A percentile compares a stretch with the other conserved stretches of the same genome.
Evolutionary conservation across 2,329 filamentous ascomycete genomes (phyloP).

Genomic region (Ophiocordyceps camponoti-saundersi): DNA sequence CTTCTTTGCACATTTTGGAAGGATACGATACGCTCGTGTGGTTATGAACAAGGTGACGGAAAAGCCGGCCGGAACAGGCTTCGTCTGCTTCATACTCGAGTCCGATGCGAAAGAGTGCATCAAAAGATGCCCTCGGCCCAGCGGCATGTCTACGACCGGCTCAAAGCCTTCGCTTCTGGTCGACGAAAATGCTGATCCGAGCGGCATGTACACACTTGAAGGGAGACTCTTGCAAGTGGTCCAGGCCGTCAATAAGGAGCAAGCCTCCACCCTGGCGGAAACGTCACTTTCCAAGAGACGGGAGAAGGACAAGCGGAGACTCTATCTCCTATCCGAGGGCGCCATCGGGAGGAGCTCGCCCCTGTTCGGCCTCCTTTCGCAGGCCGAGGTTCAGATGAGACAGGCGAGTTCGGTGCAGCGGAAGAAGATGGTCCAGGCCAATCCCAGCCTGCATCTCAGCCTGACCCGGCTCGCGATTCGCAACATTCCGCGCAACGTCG

Average conservation of each 20-base stretch:
- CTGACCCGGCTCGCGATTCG: conserved; percentile 81
- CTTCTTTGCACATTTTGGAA: conserved; percentile 79
- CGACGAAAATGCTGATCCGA: conserved; percentile 65
- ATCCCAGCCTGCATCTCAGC: conserved; percentile 76
- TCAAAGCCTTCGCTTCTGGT: conserved; percentile 72
- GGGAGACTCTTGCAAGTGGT: conserved; percentile 74
- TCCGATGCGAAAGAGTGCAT: conserved; percentile 65
- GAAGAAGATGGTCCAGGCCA: conserved; percentile 77
- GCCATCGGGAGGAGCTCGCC: conserved; percentile 62
- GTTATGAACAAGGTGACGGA: conserved; percentile 78
- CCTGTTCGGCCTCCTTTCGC: conserved; percentile 58
- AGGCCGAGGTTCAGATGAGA: conserved; percentile 71
- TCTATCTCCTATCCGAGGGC: conserved; percentile 80
- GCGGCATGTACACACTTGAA: conserved; percentile 77
- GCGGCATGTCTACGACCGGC: conserved; percentile 22
- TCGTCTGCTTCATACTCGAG: conserved; percentile 76
- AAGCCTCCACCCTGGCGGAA: conserved; percentile 61
- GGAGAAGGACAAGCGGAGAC: conserved; percentile 75
- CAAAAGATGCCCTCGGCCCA: conserved; percentile 49
- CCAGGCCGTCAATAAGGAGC: conserved; percentile 67
- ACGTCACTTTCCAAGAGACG: conserved; percentile 43
- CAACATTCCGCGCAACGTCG: conserved; percentile 73
- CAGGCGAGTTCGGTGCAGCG: conserved; percentile 77
- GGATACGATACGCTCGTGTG: conserved; percentile 77
- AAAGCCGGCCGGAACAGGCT: conserved; percentile 78